Evolutionary conservation across 208 protist genomes (phyloP), one percentile per base, ranked within the genome.

Genomic region (Angomonas ambiguus): DNA sequence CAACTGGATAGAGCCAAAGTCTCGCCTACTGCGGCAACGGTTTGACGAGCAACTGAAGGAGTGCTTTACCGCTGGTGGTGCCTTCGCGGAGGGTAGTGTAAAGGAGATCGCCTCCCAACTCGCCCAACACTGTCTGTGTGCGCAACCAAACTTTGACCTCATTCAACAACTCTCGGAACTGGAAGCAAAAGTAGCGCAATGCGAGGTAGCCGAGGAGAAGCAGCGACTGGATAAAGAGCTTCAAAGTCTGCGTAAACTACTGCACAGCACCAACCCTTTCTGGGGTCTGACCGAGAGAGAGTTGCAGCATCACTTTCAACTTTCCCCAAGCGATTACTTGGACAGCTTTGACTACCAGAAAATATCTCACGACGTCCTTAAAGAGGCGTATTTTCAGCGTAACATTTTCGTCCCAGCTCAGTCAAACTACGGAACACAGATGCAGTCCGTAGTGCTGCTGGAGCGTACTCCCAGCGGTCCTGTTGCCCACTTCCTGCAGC

Each of bases 361-460:
- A 8, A 67, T 69, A 1, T 68, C 67, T 41, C 62, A 33, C 5
- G 78, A 75, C 3, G 38, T 57, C 28, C 25, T 61, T 27, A 34
- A 51, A 8, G 76, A 76, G 53, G 62, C 68, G 41, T 69, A 73
- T 61, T 32, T 72, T 31, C 79, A 85, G 57, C 63, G 67, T 1
- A 80, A 70, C 71, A 85, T 88, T 34, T 72, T 83, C 45, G 63
- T 68, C 32, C 5, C 10, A 2, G 69, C 62, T 0, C 18, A 55
- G 11, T 20, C 20, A n/a, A 67, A 51, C 5, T 73, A 80, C 65
- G 79, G 77, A 8, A 89, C 80, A 4, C 76, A 77, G 22, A 67
- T 79, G 35, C 83, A 86, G 45, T 82, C 83, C 28, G 69, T 85
- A 31, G 83, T 89, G 30, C 55, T 85, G 38, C 77, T 83, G 20